Percentiles rank a stretch among this genome's conserved stretches.
These are phyloP conservation scores for Venturia nashicola DNA, from an alignment of 2,329 filamentous ascomycete genomes.

Conservation along the genomic window DNA sequence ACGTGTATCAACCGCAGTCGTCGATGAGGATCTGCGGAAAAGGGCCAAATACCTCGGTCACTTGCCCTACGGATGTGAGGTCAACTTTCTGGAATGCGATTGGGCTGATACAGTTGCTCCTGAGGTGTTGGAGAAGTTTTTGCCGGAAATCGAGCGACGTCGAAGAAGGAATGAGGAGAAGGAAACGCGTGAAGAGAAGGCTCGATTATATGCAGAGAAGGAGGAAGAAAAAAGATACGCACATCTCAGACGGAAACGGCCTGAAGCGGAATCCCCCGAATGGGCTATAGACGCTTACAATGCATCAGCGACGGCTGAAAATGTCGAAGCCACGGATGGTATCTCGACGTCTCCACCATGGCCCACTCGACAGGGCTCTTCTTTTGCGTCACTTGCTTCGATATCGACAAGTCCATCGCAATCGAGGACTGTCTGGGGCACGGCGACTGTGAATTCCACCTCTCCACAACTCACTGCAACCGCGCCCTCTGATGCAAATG, in stretches of 20 bases:
- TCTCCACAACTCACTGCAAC: slow-evolving; percentile 43
- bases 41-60: slow-evolving; percentile 79
- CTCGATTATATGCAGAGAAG: slow-evolving; percentile 69
- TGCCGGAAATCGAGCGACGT: slow-evolving; percentile 62
- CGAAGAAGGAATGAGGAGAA: slow-evolving; percentile 72
- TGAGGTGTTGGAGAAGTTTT: slow-evolving; percentile 63
- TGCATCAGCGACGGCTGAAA: slow-evolving; percentile 17
- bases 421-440: slow-evolving; percentile 86
- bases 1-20: slow-evolving; percentile 76
- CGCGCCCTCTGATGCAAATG: slow-evolving; percentile 24
- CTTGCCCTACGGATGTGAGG: slow-evolving; percentile 79
- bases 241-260: slow-evolving; percentile 48
- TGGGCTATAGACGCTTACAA: slow-evolving; percentile 38
- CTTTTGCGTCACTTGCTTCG: slow-evolving; percentile 58
- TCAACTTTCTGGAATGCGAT: slow-evolving; percentile 85
- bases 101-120: slow-evolving; percentile 81
- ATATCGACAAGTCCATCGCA: slow-evolving; percentile 72
- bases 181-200: slow-evolving; percentile 73
- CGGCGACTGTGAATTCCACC: slow-evolving; percentile 47
- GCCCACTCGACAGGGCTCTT: slow-evolving; percentile 35
- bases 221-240: slow-evolving; percentile 60
- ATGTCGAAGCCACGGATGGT: slow-evolving; percentile 17
- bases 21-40: slow-evolving; percentile 72
- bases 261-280: slow-evolving; percentile 39
- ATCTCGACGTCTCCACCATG: slow-evolving; percentile 4